Conservation (phyloP, 768 basidiomycete species). For the Crassisporium funariophilum region DNA sequence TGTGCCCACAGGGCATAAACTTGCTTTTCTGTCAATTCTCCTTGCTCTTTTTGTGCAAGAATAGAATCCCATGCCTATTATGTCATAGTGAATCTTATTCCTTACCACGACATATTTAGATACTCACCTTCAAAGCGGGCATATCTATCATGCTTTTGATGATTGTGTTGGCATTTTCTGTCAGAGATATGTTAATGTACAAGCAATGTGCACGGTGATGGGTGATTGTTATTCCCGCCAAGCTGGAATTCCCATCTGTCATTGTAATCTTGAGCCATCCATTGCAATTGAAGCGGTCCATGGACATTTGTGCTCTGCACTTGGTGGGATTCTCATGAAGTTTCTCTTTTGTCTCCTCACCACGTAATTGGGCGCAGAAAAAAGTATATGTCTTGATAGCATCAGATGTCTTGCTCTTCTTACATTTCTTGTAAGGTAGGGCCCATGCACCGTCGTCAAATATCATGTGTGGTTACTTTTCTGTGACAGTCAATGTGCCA, state of each 20-base stretch:
- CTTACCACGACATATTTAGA: background rate
- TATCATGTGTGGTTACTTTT: no score
- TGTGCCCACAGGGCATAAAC: constrained; percentile 1
- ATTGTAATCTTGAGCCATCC: constrained; percentile 12
- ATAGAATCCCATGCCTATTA: constrained; percentile 3
- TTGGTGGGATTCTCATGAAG: constrained; percentile 7
- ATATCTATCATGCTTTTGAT: constrained; percentile 6
- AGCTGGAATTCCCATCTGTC: background rate
- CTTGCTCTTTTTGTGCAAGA: background rate
- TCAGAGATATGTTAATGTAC: constrained; percentile 7
- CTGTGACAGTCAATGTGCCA: no score
- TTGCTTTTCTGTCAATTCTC: constrained; percentile 4
- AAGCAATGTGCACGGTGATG: constrained; percentile 9
- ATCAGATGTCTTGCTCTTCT: no score
- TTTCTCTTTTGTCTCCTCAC: constrained; percentile 2
- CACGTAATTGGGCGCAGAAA: no score
- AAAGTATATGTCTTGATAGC: no score
- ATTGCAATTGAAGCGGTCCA: constrained; percentile 14
- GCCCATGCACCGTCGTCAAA: no score
- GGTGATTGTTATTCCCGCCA: constrained; percentile 5
- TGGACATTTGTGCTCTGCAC: constrained; percentile 12
- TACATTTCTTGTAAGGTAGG: no score
- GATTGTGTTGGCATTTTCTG: constrained; percentile 1
- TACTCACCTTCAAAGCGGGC: constrained; percentile 2
- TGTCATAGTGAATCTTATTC: background rate